Base-by-base conservation (phyloP, 495 filamentous ascomycete genomes). In the Xylaria grammica region DNA sequence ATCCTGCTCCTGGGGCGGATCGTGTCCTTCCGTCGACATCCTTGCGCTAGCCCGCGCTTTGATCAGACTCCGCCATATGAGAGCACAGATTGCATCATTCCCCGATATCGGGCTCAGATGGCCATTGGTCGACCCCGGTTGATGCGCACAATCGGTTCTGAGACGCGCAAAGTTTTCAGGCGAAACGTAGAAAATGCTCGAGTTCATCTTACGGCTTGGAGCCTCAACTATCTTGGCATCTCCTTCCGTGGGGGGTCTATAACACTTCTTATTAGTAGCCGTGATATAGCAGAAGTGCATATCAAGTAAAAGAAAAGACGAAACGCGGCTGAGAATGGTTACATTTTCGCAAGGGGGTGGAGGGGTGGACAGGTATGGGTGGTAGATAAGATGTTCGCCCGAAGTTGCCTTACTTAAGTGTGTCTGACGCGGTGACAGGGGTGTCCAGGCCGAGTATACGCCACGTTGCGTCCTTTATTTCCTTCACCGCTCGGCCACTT, bases 151-250 rank as follows among this genome's bases (percentile, higher is more conserved):
- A 9, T 49, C 65, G 27, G 40, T 60, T 4, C 48, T 27, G 8
- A 67, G 61, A 20, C 34, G 24, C 19, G 51, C 29, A 26, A 60
- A 53, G 34, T 44, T 58, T 32, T 49, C 65, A 22, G 61, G 52
- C n/a, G 65, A 60, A 17, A 67, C 48, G 61, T 67, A 64, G 61
- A 67, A 67, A 15, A 60, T 49, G 50, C n/a, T 22, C 3, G 60
- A 54, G 36, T 48, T 57, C 65, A 63, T 45, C 38, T 54, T 54
- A 20, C 57, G 34, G 5, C 8, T 56, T 4, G 52, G 52, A 10
- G 24, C 8, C 29, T 7, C 19, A 4, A 19, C 9, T 15, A 15
- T 38, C 5, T 8, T 32, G 6, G 10, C 30, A 20, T 8, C 7
- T 19, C 29, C 52, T 19, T 38, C 24, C 8, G 7, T 36, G 17